Evolutionary conservation across 805 yeast species (phyloP), one percentile per base, ranked within the genome.

Genomic region (Candida easanensis): DNA sequence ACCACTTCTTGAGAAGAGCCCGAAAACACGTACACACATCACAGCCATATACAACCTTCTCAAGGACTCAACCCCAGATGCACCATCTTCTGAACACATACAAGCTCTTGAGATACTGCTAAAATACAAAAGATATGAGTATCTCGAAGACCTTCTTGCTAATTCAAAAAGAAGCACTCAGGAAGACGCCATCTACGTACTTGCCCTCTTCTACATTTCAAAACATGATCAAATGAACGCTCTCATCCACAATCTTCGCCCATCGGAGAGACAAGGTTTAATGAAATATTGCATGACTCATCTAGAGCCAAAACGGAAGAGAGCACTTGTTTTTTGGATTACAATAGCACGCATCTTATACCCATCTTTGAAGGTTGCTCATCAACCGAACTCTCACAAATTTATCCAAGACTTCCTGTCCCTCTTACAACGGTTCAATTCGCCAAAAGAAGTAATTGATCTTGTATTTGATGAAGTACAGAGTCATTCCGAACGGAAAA

Each of bases 121-220:
- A 5, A 42, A 33, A 32, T 41, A 27, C 31, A 50, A 48, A 30
- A 44, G 40, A 31, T 33, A 23, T 17, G 49, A 46, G 4, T 41
- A 42, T 41, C 46, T 50, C 3, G 34, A 37, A 4, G 36, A 42
- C 10, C 25, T 22, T 8, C 25, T 22, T 22, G 7, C 25, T 8
- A 3, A 33, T 49, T 25, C 38, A 46, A 4, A 11, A 25, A n/a
- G 19, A 31, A 4, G 41, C 28, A 8, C 9, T 31, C 5, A 18
- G n/a, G n/a, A n/a, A n/a, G n/a, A n/a, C n/a, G n/a, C n/a, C n/a
- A n/a, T 18, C 13, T 16, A 32, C 28, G 31, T 16, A 3, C 18
- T 13, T 1, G 44, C 36, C 13, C 30, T 5, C n/a, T n/a, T n/a
- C n/a, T n/a, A n/a, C n/a, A n/a, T n/a, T n/a, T n/a, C n/a, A n/a